A percentile compares a stretch with the other conserved stretches of the same genome.
These are phyloP conservation scores for Fraxinus sp. DNA, from an alignment of 305 asterid species.

Conservation along the genomic window DNA sequence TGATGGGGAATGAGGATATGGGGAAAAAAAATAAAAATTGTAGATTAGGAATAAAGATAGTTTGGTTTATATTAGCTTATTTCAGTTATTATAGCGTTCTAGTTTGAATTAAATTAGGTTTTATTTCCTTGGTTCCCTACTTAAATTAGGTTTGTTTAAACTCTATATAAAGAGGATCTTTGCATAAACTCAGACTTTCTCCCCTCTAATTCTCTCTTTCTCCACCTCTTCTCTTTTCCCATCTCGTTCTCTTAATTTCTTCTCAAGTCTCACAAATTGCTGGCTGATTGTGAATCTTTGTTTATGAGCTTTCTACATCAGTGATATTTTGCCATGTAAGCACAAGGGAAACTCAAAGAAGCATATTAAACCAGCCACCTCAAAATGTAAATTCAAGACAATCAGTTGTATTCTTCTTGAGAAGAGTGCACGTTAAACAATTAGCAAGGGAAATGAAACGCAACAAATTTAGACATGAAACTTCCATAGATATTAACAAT, in stretches of 20 bases:
- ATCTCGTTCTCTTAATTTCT: background rate
- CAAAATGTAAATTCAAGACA: constrained; percentile 4
- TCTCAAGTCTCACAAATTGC: background rate
- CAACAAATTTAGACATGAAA: background rate
- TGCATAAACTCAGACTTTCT: background rate
- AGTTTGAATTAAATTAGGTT: background rate
- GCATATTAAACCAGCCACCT: constrained; percentile 4
- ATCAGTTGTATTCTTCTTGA: constrained; percentile 3
- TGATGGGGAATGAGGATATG: background rate
- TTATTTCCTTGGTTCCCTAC: background rate
- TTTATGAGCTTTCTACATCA: background rate
- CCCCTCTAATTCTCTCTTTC: background rate
- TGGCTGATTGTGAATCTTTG: background rate
- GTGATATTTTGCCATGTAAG: background rate
- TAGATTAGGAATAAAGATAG: background rate
- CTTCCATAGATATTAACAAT: background rate
- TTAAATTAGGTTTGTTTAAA: background rate
- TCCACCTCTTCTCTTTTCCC: background rate
- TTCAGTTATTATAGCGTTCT: background rate
- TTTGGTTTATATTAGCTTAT: background rate
- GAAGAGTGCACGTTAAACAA: constrained; percentile 2
- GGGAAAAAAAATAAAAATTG: background rate
- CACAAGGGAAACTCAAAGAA: background rate
- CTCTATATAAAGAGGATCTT: background rate
- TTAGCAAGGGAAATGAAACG: constrained; percentile 6